Conservation (phyloP, 306 rosid genomes). For the Trifolium dubium region DNA sequence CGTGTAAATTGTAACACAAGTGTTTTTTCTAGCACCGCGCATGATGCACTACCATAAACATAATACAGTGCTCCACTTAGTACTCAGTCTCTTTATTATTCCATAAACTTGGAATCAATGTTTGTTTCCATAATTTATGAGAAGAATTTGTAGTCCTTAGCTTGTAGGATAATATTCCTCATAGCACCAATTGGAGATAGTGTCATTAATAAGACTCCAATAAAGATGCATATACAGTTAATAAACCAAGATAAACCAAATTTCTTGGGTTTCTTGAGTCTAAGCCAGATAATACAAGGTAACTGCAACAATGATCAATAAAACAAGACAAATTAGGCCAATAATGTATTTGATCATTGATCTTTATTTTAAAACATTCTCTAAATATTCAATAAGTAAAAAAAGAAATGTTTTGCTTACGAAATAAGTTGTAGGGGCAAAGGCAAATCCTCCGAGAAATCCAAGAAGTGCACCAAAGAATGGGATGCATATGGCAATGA, state of each 20-base stretch:
- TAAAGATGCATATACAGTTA: constrained; percentile 69
- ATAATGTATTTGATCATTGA: neutral
- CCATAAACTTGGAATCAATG: neutral
- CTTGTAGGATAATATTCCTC: constrained; percentile 57
- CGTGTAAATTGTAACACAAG: neutral
- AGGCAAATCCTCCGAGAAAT: constrained; percentile 86
- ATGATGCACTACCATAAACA: too few relatives aligned
- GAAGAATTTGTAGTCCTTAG: constrained; percentile 68
- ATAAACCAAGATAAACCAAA: constrained; percentile 65
- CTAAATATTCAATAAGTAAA: neutral
- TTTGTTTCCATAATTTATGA: constrained; percentile 44
- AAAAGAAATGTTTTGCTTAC: constrained; percentile 47
- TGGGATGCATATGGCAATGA: constrained; percentile 66
- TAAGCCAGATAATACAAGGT: constrained; percentile 88
- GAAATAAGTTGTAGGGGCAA: constrained; percentile 78
- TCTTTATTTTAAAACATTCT: neutral
- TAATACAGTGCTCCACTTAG: too few relatives aligned
- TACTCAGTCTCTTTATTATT: neutral
- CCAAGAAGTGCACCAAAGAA: constrained; percentile 92
- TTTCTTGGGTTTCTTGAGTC: constrained; percentile 57
- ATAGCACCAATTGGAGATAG: constrained; percentile 78
- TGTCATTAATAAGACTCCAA: constrained; percentile 64
- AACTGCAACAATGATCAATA: constrained; percentile 51
- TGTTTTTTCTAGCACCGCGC: too few relatives aligned
- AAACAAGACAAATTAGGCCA: neutral